These are phyloP conservation scores for Anthostomella pinea DNA, from an alignment of 2,329 filamentous ascomycete species.

Conservation along the genomic window DNA sequence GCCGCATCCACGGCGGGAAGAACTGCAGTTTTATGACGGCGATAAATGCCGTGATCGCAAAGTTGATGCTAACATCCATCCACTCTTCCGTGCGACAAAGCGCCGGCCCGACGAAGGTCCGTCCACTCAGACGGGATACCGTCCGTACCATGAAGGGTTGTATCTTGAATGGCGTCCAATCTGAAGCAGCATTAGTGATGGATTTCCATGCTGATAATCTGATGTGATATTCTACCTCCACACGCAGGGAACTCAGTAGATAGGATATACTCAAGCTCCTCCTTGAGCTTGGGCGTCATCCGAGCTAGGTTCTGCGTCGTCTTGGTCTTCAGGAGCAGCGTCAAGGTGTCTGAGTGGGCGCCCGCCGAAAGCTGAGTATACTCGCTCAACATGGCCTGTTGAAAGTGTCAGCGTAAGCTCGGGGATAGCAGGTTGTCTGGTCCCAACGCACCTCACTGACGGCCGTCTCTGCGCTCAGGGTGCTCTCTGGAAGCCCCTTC, in stretches of 20 bases:
- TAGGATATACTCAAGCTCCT: slow-evolving; percentile 45
- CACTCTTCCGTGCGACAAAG: slow-evolving; percentile 52
- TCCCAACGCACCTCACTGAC: slow-evolving; percentile 41
- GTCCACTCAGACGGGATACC: slow-evolving; percentile 52
- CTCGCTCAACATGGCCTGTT: slow-evolving; percentile 47
- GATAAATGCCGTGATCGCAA: slow-evolving; percentile 47
- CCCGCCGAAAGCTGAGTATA: slow-evolving; percentile 50
- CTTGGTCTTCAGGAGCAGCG: slow-evolving; percentile 44
- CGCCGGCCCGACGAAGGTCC: slow-evolving; percentile 49
- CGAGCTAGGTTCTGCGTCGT: slow-evolving; percentile 46
- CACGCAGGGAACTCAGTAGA: slow-evolving; percentile 48
- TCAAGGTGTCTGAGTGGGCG: slow-evolving; percentile 43
- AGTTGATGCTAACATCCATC: slow-evolving; percentile 51
- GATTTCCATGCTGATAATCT: slow-evolving; percentile 8
- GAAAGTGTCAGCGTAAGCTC: background rate
- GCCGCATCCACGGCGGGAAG: slow-evolving; percentile 49
- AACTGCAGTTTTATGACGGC: slow-evolving; percentile 49
- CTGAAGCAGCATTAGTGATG: slow-evolving; percentile 28
- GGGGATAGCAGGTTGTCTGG: background rate
- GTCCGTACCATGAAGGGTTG: slow-evolving; percentile 50
- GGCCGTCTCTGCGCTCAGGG: slow-evolving; percentile 47
- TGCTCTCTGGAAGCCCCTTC: slow-evolving; percentile 46
- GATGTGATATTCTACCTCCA: slow-evolving; percentile 30
- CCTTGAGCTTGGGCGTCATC: slow-evolving; percentile 44
- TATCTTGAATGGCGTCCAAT: slow-evolving; percentile 54